phyloP scores from a whole-genome alignment of 306 rosid genomes.

The Quercus glauca region DNA sequence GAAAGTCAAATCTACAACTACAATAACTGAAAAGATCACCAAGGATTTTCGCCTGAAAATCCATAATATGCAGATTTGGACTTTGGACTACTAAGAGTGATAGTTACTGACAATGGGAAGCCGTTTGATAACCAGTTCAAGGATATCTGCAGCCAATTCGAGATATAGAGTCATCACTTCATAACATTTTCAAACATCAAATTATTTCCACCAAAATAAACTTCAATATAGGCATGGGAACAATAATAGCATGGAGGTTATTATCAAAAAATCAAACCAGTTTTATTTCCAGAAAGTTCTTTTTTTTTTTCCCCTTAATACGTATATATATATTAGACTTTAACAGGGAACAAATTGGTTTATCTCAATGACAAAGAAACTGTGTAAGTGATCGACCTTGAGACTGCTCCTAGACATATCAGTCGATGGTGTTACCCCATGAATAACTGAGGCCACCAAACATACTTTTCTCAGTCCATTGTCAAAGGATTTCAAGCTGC shows the following conservation, averaged over 20 bases:
- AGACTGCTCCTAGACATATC: slow-evolving; percentile 42
- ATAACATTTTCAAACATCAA: neutral
- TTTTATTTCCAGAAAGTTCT: neutral
- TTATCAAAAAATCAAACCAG: neutral
- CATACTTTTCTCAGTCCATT: slow-evolving; percentile 60
- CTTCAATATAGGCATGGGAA: neutral
- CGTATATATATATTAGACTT: neutral
- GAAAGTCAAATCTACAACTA: too few relatives aligned
- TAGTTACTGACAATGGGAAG: too few relatives aligned
- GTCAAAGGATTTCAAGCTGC: slow-evolving; percentile 85
- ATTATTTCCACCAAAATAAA: neutral
- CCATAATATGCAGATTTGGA: too few relatives aligned
- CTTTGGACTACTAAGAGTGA: too few relatives aligned
- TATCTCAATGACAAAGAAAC: slow-evolving; percentile 7
- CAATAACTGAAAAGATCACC: too few relatives aligned
- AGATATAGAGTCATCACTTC: neutral
- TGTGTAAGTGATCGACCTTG: slow-evolving; percentile 46
- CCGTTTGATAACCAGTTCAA: too few relatives aligned
- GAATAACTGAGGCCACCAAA: slow-evolving; percentile 59
- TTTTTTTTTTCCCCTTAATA: neutral
- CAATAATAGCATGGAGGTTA: neutral
- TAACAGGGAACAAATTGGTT: neutral
- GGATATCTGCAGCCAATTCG: too few relatives aligned
- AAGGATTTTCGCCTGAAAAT: too few relatives aligned
- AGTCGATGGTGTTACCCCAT: slow-evolving; percentile 65